These are phyloP conservation scores for Paralagenidium karlingii DNA, from an alignment of 352 stramenopile species.

Conservation along the genomic window DNA sequence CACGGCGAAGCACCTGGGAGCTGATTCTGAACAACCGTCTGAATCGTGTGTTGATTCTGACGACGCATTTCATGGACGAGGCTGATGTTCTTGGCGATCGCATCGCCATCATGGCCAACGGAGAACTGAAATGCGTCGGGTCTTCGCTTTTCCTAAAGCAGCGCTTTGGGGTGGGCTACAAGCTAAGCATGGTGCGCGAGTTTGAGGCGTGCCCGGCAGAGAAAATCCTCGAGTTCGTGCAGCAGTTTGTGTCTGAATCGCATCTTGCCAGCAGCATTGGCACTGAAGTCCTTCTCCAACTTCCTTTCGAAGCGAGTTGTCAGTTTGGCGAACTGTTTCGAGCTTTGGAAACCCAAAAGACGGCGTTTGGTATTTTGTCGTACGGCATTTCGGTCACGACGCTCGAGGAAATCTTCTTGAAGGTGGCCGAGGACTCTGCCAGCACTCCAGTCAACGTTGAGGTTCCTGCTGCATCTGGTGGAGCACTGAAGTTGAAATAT, in stretches of 20 bases:
- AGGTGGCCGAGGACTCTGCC: conserved; percentile 35
- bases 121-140: conserved; percentile 28
- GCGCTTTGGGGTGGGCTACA: conserved; percentile 62
- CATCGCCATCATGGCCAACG: conserved; percentile 83
- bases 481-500: too few relatives aligned
- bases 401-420: conserved; percentile 84
- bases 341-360: conserved; percentile 32
- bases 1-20: conserved; percentile 73
- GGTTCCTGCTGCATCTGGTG: too few relatives aligned
- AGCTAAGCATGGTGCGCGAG: conserved; percentile 28
- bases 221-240: conserved; percentile 11
- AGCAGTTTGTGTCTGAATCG: conserved; percentile 17
- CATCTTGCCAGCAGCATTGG: conserved; percentile 43
- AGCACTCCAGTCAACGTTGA: too few relatives aligned
- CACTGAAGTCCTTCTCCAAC: conserved; percentile 57
- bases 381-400: conserved; percentile 75
- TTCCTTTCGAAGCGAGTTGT: conserved; percentile 41
- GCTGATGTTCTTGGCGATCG: conserved; percentile 84
- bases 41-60: conserved; percentile 75
- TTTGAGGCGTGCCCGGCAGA: too few relatives aligned
- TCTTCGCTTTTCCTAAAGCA: conserved; percentile 74
- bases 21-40: conserved; percentile 49
- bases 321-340: conserved; percentile 61
- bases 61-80: conserved; percentile 90
- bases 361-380: conserved; percentile 22